These are phyloP conservation scores for Bonia amplexicaulis DNA, from an alignment of 176 grass and related monocot species.

Conservation along the genomic window DNA sequence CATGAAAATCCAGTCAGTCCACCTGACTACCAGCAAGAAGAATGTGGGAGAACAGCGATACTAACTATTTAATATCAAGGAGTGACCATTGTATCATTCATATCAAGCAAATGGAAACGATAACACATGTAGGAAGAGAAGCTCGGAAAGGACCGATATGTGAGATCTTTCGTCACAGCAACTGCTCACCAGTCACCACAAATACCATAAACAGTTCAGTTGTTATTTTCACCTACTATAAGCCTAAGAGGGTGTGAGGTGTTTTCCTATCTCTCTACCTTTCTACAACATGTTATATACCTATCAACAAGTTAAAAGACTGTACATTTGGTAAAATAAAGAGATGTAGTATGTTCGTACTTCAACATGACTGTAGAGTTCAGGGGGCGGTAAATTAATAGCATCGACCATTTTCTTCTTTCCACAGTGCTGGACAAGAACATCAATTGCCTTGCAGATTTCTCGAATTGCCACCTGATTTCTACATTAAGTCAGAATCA, in stretches of 20 bases:
- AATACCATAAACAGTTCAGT: not conserved
- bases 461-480: slow-evolving; percentile 83
- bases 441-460: slow-evolving; percentile 76
- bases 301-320: not conserved
- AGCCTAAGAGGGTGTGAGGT: no score
- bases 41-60: no score
- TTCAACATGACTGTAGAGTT: slow-evolving; percentile 98
- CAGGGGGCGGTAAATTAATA: slow-evolving; percentile 71
- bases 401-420: slow-evolving; percentile 94
- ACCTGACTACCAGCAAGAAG: no score
- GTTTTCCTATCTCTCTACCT: no score
- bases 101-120: no score
- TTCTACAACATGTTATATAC: no score
- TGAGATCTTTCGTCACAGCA: no score
- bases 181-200: slow-evolving; percentile 1
- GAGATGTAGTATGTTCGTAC: slow-evolving; percentile 48
- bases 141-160: no score
- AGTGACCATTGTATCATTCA: no score
- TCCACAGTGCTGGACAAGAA: slow-evolving; percentile 75
- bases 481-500: slow-evolving; percentile 34
- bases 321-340: slow-evolving; percentile 25
- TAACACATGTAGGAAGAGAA: no score
- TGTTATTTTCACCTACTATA: slow-evolving; percentile 12
- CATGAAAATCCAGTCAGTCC: no score
- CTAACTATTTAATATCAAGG: no score